A percentile compares a stretch with the other conserved stretches of the same genome.
These are phyloP conservation scores for Psilocybe sp. DNA, from an alignment of 768 basidiomycete species.

Conservation along the genomic window DNA sequence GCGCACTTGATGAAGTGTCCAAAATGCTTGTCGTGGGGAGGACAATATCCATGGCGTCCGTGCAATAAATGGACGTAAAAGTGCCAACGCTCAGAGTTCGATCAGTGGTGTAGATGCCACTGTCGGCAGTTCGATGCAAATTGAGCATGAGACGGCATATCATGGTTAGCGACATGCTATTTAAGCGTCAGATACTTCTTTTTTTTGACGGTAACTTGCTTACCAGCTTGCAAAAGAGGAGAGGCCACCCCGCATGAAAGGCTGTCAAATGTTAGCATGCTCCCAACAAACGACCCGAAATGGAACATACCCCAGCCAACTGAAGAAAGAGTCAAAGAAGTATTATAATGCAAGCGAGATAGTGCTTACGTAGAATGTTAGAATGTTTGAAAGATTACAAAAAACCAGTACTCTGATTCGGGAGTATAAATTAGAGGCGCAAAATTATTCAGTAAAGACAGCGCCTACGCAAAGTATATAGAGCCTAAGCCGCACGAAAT, in stretches of 20 bases:
- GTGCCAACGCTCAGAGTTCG: slow-evolving; percentile 18
- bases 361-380: slow-evolving; percentile 31
- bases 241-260: slow-evolving; percentile 40
- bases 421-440: neutral
- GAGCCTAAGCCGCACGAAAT: slow-evolving; percentile 32
- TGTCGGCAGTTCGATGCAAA: slow-evolving; percentile 39
- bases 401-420: slow-evolving; percentile 45
- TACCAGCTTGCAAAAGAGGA: slow-evolving; percentile 51
- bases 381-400: slow-evolving; percentile 44
- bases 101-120: slow-evolving; percentile 29
- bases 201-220: slow-evolving; percentile 6
- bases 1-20: neutral
- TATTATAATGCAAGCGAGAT: neutral
- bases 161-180: slow-evolving; percentile 47
- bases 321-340: neutral
- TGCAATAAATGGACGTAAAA: slow-evolving; percentile 5
- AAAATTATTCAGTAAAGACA: neutral
- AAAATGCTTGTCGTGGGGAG: neutral
- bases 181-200: neutral
- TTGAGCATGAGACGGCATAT: slow-evolving; percentile 58
- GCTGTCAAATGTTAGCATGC: slow-evolving; percentile 24
- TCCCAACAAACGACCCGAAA: neutral
- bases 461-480: slow-evolving; percentile 51
- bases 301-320: slow-evolving; percentile 12
- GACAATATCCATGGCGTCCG: slow-evolving; percentile 5